Evolutionary conservation across 345 rosid species (phyloP).

Genomic region (Combretum micranthum): DNA sequence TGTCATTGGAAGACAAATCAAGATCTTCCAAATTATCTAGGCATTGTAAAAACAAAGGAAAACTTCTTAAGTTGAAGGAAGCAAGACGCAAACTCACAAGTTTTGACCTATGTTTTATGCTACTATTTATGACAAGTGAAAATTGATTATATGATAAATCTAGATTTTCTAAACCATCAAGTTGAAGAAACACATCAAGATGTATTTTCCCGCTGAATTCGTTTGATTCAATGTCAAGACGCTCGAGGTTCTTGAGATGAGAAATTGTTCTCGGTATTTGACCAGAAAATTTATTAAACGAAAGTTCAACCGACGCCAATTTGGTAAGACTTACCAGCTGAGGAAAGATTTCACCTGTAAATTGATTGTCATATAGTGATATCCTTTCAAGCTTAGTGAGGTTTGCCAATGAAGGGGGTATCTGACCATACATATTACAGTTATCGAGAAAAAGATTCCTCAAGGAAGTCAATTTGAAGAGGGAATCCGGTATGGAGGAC

Average conservation of each 20-base stretch:
- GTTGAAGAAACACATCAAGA: neutral
- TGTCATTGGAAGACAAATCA: too few relatives aligned
- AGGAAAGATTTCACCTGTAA: slow-evolving; percentile 1
- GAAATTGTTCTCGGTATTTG: slow-evolving; percentile 12
- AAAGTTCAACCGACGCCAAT: neutral
- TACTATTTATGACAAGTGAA: neutral
- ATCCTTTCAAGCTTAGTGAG: neutral
- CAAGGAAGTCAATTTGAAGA: neutral
- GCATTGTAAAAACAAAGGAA: slow-evolving; percentile 8
- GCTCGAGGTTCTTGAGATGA: slow-evolving; percentile 2
- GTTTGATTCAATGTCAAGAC: neutral
- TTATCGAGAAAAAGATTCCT: neutral
- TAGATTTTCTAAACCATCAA: accelerated
- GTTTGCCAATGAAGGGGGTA: neutral
- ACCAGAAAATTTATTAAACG: slow-evolving; percentile 7
- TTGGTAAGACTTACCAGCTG: slow-evolving; percentile 8
- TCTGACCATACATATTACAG: neutral
- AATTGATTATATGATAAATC: slow-evolving; percentile 7
- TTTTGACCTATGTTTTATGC: neutral
- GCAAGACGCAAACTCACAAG: neutral
- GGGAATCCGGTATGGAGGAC: neutral
- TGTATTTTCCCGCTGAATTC: slow-evolving; percentile 10
- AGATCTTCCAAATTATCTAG: neutral
- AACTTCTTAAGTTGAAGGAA: slow-evolving; percentile 10
- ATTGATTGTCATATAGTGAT: neutral